Evolutionary conservation across 495 filamentous ascomycete species (phyloP), one percentile per base, ranked within the genome.

Genomic region (Acidiella bohemica): DNA sequence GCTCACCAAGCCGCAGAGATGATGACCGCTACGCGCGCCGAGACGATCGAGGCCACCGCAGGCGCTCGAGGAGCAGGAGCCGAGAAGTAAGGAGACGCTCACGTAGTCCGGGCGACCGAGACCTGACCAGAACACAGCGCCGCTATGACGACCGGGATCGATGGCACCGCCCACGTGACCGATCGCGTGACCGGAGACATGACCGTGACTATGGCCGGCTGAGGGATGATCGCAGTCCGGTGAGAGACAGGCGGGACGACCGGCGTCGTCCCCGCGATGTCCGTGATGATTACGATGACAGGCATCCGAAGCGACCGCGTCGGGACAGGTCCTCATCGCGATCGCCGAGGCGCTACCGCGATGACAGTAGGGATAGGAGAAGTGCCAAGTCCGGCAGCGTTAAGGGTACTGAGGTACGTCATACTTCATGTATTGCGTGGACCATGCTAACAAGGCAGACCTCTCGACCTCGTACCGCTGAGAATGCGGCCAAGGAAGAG

Each of bases 1-100:
- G 48, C 48, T 51, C 48, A 51, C 48, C 48, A 46, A 18, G 35
- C 23, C 48, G 39, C 42, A 42, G 48, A 42, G 33, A 39, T 22
- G 28, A 41, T 17, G 35, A 46, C 18, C 36, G 38, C 42, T 13
- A 41, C 18, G 19, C 12, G 19, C 36, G 41, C 27, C 39, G 41
- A 17, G 46, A 46, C 36, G 41, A 49, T 31, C 44, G 44, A 18
- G 38, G 33, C 29, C 29, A 43, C 27, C 43, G 40, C 25, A 24
- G 33, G 28, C 39, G 25, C 22, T 43, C 38, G 11, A 14, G 32
- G 18, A 38, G 44, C 32, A 23, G 23, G 19, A 11, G 13, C 39
- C 23, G 39, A 38, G 39, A 49, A 29, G 24, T 44, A 18, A n/a
- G 25, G 30, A 20, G 32, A 31, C 37, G 29, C 20, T 42, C 36